Evolutionary conservation across 805 yeast genomes (phyloP), one percentile per base, ranked within the genome.

Genomic region (Suhomyces tanzawaensis): DNA sequence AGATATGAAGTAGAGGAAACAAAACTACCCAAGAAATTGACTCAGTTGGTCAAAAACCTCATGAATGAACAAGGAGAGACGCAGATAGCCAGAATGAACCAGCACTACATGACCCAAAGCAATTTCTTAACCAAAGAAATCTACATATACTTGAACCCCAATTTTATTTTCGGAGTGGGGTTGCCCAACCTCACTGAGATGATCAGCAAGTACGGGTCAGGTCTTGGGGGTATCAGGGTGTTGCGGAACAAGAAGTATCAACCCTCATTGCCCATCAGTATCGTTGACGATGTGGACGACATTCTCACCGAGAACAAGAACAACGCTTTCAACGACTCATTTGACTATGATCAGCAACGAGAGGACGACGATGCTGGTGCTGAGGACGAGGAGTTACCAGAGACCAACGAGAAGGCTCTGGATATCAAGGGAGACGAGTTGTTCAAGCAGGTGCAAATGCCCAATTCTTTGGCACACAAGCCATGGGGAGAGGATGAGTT

Each of bases 1-100:
- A 77, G 85, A 33, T 85, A 88, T 52, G 99, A 93, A 57, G 77
- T 88, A 4, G 79, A 82, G 9, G 99, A 93, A 56, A 66, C 66
- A 13, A 82, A 81, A 46, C 66, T 90, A 32, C 74, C 84, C 7
- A 67, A 66, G 42, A 42, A 55, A 9, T 41, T 58, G 12, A 34
- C 53, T 3, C 55, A 62, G 29, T 39, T 60, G 12, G 45, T 67
- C 16, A 67, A 62, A 40, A 40, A 51, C 16, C 63, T 67, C 17
- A 44, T 55, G 39, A 48, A 41, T 19, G 69, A 68, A 46, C 64
- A 64, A 38, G 74, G 74, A 0, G 66, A 65, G 36, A 47, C 47
- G 11, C 72, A 66, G 40, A 52, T 67, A 2, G 33, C 51, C 14
- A 40, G 43, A 19, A 42, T 42, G 37, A 45, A 46, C 22, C 49